Evolutionary conservation across 169 alveolate genomes (phyloP), one percentile per base, ranked within the genome.

Genomic region (Toxoplasma gondii): DNA sequence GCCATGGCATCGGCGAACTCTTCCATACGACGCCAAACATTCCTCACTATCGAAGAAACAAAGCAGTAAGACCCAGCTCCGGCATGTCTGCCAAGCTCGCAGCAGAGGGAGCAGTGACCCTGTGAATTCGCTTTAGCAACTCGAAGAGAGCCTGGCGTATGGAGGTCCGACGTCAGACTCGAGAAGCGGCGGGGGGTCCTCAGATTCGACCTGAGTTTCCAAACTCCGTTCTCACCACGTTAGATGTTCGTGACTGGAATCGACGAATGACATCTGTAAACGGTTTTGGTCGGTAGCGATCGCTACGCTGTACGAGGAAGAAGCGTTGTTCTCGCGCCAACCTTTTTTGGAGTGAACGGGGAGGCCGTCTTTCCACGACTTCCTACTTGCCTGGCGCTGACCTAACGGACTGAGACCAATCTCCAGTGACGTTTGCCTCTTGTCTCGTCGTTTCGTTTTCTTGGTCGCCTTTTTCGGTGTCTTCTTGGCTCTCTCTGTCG

Each of bases 1-100:
- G 99, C 53, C 99, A 99, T 96, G 99, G 99, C 22, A 98, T 99
- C 67, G 99, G 99, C 17, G 97, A 97, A 78, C 97, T 98, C 27
- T 99, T 99, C 97, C 99, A 99, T 96, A 96, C 99, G 45, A 97
- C 98, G 10, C 99, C 99, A 22, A 97, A 98, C 95, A 96, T 99
- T 39, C 99, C 99, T 19, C 99, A 99, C 96, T 99, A 99, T 97
- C 96, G 97, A 88, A 98, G 98, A 92, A 99, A 99, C 97, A 99
- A 99, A 96, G 99, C 99, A n/a, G 98, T 98, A n/a, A 99, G 99
- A n/a, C 93, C 34, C 88, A 36, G 29, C 12, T 7, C 17, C 9
- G 58, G 31, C 22, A n/a, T 82, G 29, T 82, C n/a, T 9, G 24
- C 38, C 54, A 34, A 53, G 34, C 10, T 7, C 34, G 34, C 49